Conservation (phyloP, 352 stramenopile species). For the Phytophthora fragariaefolia region DNA sequence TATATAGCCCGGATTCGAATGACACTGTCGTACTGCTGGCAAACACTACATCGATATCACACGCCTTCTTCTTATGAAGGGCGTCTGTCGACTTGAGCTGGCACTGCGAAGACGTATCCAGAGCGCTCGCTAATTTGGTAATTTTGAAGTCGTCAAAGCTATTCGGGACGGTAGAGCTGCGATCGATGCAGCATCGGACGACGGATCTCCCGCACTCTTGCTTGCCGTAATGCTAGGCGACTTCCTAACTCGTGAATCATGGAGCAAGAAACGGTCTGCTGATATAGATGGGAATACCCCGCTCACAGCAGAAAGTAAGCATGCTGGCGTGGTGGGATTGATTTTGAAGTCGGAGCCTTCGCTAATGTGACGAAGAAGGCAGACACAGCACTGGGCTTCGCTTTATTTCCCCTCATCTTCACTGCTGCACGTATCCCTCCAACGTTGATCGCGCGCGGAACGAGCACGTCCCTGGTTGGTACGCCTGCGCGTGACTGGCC, state of each 20-base stretch:
- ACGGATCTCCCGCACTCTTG: constrained; percentile 13
- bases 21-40: no score
- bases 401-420: no score
- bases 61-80: no score
- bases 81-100: no score
- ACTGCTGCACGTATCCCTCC: constrained; percentile 41
- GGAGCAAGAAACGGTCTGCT: constrained; percentile 1
- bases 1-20: no score
- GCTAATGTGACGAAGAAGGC: constrained; percentile 5
- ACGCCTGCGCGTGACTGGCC: constrained; percentile 50
- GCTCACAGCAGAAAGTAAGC: constrained; percentile 1
- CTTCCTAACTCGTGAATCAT: constrained; percentile 5
- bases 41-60: no score
- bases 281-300: constrained; percentile 11
- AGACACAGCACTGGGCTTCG: constrained; percentile 4
- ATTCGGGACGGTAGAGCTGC: no score
- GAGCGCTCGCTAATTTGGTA: no score
- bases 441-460: constrained; percentile 47
- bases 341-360: constrained; percentile 6
- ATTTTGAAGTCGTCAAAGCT: no score
- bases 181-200: constrained; percentile 3
- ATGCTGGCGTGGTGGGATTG: neutral
- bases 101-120: no score
- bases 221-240: neutral
- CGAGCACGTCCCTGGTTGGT: constrained; percentile 40